Percentiles rank a stretch among this genome's conserved stretches.
Conservation (phyloP, 805 yeast genomes). For the Candida hungchunana region DNA sequence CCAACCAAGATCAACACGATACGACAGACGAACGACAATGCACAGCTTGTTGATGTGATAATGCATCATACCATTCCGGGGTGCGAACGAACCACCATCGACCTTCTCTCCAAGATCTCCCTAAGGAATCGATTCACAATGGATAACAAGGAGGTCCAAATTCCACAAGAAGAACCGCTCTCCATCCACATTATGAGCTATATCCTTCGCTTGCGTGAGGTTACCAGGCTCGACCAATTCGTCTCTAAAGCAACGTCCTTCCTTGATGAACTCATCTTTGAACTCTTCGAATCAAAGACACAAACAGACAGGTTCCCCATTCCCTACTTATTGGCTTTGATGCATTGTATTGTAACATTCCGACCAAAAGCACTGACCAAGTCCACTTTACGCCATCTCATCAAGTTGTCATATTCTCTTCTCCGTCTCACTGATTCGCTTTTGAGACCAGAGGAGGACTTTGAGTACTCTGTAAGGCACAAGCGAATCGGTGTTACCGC, state of each 20-base stretch:
- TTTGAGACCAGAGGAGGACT: conserved; percentile 23
- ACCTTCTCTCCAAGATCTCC: conserved; percentile 31
- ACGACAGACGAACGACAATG: conserved; percentile 30
- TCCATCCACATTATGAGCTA: conserved; percentile 35
- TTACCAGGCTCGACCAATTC: conserved; percentile 45
- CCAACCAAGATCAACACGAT: conserved; percentile 12
- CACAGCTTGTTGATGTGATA: conserved; percentile 33
- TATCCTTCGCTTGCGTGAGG: conserved; percentile 39
- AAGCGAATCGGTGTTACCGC: conserved; percentile 27
- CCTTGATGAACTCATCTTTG: conserved; percentile 28
- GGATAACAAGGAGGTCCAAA: conserved; percentile 18
- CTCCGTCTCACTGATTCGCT: conserved; percentile 5
- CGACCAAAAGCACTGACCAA: conserved; percentile 56
- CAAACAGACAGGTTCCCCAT: conserved; percentile 29
- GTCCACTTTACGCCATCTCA: conserved; percentile 30
- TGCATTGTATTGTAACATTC: conserved; percentile 52
- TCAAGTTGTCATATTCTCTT: conserved; percentile 1
- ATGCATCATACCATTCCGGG: conserved; percentile 36
- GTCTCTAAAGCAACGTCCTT: conserved; percentile 39
- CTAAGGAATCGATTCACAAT: conserved; percentile 7
- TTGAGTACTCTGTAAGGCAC: conserved; percentile 22
- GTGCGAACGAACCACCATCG: conserved; percentile 28
- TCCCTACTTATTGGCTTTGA: conserved; percentile 57
- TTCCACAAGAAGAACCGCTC: conserved; percentile 32
- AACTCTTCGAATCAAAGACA: neutral